phyloP scores from a whole-genome alignment of 331 rosid species.

The Telfairia occidentalis region DNA sequence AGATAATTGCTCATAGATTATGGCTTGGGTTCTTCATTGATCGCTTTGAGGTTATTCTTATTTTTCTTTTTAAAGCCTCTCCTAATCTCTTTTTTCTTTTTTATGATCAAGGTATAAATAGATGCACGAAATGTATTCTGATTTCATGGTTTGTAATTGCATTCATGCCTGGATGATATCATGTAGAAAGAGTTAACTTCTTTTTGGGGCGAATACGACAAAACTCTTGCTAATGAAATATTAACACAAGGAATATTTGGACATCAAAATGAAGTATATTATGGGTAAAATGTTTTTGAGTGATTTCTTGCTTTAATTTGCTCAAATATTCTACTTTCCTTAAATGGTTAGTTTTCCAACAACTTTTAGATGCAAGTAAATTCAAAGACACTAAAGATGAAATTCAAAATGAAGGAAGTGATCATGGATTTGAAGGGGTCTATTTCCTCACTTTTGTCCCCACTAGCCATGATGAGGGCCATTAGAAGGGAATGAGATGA shows the following conservation, averaged over 20 bases:
- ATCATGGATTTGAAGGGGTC: not conserved
- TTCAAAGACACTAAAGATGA: not conserved
- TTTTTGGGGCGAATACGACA: not conserved
- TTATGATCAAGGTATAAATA: not conserved
- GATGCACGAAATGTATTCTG: not conserved
- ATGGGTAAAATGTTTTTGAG: not conserved
- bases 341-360: not conserved
- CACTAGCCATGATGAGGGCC: not conserved
- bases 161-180: not conserved
- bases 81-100: not conserved
- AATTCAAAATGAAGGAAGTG: not conserved
- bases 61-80: not conserved
- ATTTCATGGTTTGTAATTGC: not conserved
- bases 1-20: conserved; percentile 82
- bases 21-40: conserved; percentile 97
- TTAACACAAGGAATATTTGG: not conserved
- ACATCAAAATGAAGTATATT: not conserved
- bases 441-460: not conserved
- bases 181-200: not conserved
- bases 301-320: not conserved
- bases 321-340: not conserved
- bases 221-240: not conserved
- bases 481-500: not conserved
- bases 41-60: conserved; percentile 80
- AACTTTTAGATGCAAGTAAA: not conserved